Conservation (phyloP, 2,329 filamentous ascomycete genomes). For the Cordyceps militaris region DNA sequence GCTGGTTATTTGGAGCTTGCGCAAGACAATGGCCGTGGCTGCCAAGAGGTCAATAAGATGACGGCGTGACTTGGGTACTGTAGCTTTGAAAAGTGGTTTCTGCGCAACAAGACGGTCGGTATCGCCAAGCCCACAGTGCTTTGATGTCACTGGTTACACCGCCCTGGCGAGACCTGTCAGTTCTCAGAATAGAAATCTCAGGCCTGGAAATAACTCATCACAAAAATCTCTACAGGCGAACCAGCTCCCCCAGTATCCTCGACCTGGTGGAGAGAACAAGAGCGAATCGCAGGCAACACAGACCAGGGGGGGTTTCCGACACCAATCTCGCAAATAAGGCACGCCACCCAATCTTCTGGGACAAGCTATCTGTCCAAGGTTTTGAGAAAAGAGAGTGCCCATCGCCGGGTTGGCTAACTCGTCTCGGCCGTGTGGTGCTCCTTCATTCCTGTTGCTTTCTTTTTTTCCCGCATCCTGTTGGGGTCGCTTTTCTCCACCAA, state of each 20-base stretch:
- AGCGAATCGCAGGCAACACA: neutral
- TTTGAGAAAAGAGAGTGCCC: neutral
- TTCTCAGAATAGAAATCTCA: neutral
- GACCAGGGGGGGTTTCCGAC: neutral
- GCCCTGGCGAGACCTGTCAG: neutral
- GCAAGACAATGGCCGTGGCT: neutral
- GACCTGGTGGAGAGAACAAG: neutral
- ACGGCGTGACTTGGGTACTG: neutral
- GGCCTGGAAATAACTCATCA: neutral
- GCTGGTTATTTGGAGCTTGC: too few species aligned
- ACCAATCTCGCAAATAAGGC: neutral
- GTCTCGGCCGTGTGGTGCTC: neutral
- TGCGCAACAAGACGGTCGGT: neutral
- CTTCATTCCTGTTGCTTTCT: neutral
- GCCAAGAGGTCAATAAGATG: neutral
- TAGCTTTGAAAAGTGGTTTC: neutral
- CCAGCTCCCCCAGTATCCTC: neutral
- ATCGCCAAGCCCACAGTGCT: neutral
- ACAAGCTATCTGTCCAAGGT: too few species aligned
- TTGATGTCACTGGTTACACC: neutral
- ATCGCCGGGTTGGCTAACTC: neutral
- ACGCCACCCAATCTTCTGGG: conserved; percentile 6
- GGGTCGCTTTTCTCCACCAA: neutral
- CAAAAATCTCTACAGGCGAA: neutral
- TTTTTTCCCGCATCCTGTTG: neutral